These are phyloP conservation scores for Geotrichum citri-aurantii DNA, from an alignment of 1,139 yeast genomes.

Conservation along the genomic window DNA sequence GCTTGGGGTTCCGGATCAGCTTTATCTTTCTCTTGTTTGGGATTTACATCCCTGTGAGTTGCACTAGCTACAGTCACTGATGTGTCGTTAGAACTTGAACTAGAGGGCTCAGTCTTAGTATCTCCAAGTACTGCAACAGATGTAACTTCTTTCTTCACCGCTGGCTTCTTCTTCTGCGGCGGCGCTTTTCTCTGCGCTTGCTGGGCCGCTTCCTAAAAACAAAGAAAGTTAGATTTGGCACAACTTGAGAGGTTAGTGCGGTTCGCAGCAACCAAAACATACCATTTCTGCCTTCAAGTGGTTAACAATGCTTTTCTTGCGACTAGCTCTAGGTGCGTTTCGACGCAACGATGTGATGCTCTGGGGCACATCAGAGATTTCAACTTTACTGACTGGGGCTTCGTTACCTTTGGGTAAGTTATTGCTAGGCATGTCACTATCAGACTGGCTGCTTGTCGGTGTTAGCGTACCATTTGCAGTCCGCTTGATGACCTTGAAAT, in stretches of 20 bases:
- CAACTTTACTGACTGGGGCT: neutral
- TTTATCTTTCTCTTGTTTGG: neutral
- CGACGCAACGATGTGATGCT: constrained; percentile 1
- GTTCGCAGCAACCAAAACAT: neutral
- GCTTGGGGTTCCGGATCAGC: neutral
- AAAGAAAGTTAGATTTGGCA: neutral
- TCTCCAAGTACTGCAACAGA: neutral
- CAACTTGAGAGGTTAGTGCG: neutral
- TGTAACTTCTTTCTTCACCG: neutral
- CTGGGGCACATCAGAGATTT: neutral
- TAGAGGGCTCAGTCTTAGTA: neutral
- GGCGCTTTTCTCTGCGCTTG: neutral
- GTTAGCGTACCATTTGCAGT: constrained; percentile 1
- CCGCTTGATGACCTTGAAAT: constrained; percentile 1
- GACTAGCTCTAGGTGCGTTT: constrained; percentile 7
- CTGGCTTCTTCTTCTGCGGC: neutral
- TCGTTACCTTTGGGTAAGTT: neutral
- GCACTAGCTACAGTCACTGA: neutral
- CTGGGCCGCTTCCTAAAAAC: constrained; percentile 3
- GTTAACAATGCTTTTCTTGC: constrained; percentile 10
- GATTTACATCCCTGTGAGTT: neutral
- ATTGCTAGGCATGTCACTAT: neutral
- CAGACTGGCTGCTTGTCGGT: constrained; percentile 7
- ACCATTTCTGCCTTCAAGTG: constrained; percentile 10
- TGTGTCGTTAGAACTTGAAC: neutral